A percentile compares a stretch with the other conserved stretches of the same genome.
Conservation (phyloP, 306 rosid genomes). For the barrel medic (Medicago truncatula) region MtrunA17r5.0-ANR NC_053042.1:34450501-34451000, state of each 20-base stretch:
- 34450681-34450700: slow-evolving; percentile 67
- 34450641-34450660: slow-evolving; percentile 90
- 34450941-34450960: slow-evolving; percentile 39
- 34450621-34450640: slow-evolving; percentile 94
- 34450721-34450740: slow-evolving; percentile 77
- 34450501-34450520: slow-evolving; percentile 95
- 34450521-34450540: slow-evolving; percentile 90
- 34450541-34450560: slow-evolving; percentile 79
- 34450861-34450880: slow-evolving; percentile 44
- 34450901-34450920: slow-evolving; percentile 45
- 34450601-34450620: slow-evolving; percentile 78
- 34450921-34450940: slow-evolving; percentile 54
- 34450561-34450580: slow-evolving; percentile 87
- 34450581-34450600: slow-evolving; percentile 82
- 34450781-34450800: slow-evolving; percentile 63
- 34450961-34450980: slow-evolving; percentile 49
- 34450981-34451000: slow-evolving; percentile 58
- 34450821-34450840: slow-evolving; percentile 63
- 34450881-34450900: slow-evolving; percentile 39
- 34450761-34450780: slow-evolving; percentile 86
- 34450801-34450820: slow-evolving; percentile 77
- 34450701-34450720: slow-evolving; percentile 80
- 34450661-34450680: slow-evolving; percentile 66
- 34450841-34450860: slow-evolving; percentile 55
- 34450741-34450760: slow-evolving; percentile 92